Percentiles rank a stretch among this genome's conserved stretches.
Evolutionary conservation across 495 filamentous ascomycete genomes (phyloP).

Genomic region (Hypoxylon lienhwacheense): DNA sequence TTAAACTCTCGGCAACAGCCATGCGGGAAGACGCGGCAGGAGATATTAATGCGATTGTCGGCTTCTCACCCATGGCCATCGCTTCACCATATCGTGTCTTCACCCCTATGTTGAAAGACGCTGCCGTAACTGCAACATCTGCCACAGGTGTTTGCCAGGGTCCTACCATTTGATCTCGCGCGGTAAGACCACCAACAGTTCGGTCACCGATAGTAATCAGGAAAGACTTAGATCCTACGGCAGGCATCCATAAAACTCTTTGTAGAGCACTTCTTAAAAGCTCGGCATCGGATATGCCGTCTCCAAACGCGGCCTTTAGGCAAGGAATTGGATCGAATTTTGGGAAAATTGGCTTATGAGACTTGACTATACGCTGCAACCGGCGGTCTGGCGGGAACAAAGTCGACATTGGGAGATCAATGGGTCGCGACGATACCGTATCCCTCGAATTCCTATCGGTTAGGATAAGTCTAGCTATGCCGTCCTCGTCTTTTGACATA

Average conservation of each 20-base stretch:
- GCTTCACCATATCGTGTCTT: slow-evolving; percentile 80
- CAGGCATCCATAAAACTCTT: slow-evolving; percentile 78
- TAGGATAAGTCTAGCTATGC: slow-evolving; percentile 72
- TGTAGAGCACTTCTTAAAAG: slow-evolving; percentile 74
- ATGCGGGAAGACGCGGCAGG: slow-evolving; percentile 92
- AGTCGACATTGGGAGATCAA: slow-evolving; percentile 87
- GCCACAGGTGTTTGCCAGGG: slow-evolving; percentile 95
- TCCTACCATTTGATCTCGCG: slow-evolving; percentile 93
- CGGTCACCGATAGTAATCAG: slow-evolving; percentile 95
- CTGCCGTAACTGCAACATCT: slow-evolving; percentile 88
- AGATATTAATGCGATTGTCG: slow-evolving; percentile 85
- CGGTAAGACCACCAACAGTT: slow-evolving; percentile 84
- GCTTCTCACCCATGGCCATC: slow-evolving; percentile 97
- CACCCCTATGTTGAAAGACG: slow-evolving; percentile 67
- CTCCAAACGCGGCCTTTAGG: slow-evolving; percentile 53
- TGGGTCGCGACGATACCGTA: slow-evolving; percentile 64
- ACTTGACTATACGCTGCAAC: slow-evolving; percentile 76
- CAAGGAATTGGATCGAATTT: slow-evolving; percentile 65
- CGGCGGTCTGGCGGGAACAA: slow-evolving; percentile 91
- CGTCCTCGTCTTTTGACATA: slow-evolving; percentile 60
- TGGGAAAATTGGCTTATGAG: slow-evolving; percentile 67
- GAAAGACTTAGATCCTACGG: slow-evolving; percentile 94
- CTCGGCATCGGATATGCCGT: slow-evolving; percentile 55
- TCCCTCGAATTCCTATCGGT: slow-evolving; percentile 79
- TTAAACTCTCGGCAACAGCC: slow-evolving; percentile 91